phyloP scores from a whole-genome alignment of 345 rosid genomes.

The Noccaea bulbosa region DNA sequence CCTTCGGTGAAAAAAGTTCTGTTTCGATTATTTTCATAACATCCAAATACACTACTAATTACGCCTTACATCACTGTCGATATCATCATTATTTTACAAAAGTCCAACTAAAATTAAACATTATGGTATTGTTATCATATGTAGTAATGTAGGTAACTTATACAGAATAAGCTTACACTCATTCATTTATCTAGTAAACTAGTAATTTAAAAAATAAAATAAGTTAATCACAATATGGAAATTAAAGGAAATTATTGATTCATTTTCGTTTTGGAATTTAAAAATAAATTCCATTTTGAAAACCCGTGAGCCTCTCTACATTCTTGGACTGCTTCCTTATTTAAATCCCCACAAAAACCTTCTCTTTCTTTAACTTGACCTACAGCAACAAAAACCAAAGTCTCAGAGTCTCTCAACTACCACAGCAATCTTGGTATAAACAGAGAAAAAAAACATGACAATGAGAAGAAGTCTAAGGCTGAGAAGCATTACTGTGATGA shows the following conservation, averaged over 20 bases:
- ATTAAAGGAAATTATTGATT: not conserved
- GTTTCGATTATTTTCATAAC: not conserved
- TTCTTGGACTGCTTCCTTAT: constrained; percentile 51
- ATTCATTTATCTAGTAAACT: constrained; percentile 6
- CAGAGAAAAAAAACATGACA: constrained; percentile 36
- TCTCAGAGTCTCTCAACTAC: constrained; percentile 30
- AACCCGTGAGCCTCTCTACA: constrained; percentile 48
- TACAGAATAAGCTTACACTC: not conserved
- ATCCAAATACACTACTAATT: constrained; percentile 17
- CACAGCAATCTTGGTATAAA: constrained; percentile 22
- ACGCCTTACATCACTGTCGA: constrained; percentile 15
- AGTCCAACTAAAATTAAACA: constrained; percentile 22
- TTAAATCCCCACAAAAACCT: constrained; percentile 46
- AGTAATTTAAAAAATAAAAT: not conserved
- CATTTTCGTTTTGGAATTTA: not conserved
- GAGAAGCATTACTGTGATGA: constrained; percentile 61
- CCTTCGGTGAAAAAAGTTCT: constrained; percentile 2
- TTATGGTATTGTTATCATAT: constrained; percentile 29
- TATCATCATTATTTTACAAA: constrained; percentile 32
- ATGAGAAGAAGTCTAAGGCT: constrained; percentile 48
- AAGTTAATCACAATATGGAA: constrained; percentile 18
- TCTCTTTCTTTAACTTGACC: constrained; percentile 29
- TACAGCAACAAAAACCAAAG: not conserved
- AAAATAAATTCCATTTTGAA: constrained; percentile 16
- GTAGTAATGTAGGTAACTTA: not conserved